phyloP scores from a whole-genome alignment of 2,329 filamentous ascomycete genomes.

The Clarireedia homoeocarpa region DNA sequence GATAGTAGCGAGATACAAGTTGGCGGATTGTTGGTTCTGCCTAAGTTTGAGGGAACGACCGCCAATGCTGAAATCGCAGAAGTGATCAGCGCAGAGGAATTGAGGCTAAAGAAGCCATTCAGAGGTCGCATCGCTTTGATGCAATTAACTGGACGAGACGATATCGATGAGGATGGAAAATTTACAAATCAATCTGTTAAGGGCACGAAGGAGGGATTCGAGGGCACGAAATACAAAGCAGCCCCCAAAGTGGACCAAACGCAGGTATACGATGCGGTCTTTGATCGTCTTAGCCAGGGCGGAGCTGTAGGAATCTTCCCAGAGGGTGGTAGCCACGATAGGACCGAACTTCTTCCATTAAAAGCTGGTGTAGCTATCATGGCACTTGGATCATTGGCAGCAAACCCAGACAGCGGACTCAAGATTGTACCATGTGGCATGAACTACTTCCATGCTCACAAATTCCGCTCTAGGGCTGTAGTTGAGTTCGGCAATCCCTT shows the following conservation, averaged over 20 bases:
- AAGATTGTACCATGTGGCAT: slow-evolving; percentile 96
- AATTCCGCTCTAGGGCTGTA: slow-evolving; percentile 92
- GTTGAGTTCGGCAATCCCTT: slow-evolving; percentile 91
- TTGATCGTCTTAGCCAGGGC: slow-evolving; percentile 68
- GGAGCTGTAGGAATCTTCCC: slow-evolving; percentile 96
- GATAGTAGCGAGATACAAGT: slow-evolving; percentile 61
- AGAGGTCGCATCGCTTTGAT: slow-evolving; percentile 65
- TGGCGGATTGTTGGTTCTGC: slow-evolving; percentile 80
- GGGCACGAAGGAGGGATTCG: slow-evolving; percentile 41
- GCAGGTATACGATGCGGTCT: slow-evolving; percentile 87
- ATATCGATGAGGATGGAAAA: slow-evolving; percentile 55
- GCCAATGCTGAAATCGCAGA: slow-evolving; percentile 79
- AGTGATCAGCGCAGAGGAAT: slow-evolving; percentile 70
- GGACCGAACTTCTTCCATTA: slow-evolving; percentile 81
- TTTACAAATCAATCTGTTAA: slow-evolving; percentile 10
- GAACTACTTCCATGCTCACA: slow-evolving; percentile 99
- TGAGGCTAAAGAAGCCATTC: slow-evolving; percentile 82
- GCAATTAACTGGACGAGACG: slow-evolving; percentile 75
- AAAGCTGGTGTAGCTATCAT: slow-evolving; percentile 96
- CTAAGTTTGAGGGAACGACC: slow-evolving; percentile 68
- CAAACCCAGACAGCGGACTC: slow-evolving; percentile 68
- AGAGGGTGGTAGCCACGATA: slow-evolving; percentile 91
- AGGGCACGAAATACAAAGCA: slow-evolving; percentile 76
- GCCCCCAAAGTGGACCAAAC: slow-evolving; percentile 92
- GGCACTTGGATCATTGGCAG: slow-evolving; percentile 83